Evolutionary conservation across 2,329 filamentous ascomycete species (phyloP), one percentile per base, ranked within the genome.

Genomic region (Fusarium sp.): DNA sequence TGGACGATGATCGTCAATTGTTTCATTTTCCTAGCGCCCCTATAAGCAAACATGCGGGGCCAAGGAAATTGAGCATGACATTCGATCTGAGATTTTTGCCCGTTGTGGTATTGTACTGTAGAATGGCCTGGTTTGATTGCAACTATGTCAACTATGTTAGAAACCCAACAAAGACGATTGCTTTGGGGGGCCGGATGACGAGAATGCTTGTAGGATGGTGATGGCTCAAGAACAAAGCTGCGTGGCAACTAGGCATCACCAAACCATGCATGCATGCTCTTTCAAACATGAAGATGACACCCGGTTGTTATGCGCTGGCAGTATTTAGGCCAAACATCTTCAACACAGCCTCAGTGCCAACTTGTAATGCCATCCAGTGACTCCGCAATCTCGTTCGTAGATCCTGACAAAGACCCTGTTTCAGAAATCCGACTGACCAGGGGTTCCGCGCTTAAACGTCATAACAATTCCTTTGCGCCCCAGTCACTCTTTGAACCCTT

Each of bases 361-460:
- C 66, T 62, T 65, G 53, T 55, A 62, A 61, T 70, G 58, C 48
- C 67, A 67, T 62, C 70, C 72, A 74, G 62, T 72, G 48, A 58
- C 58, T 66, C 64, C 57, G 57, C 59, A 62, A 62, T 48, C 54
- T 37, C 34, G 58, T 9, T 39, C 46, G 59, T 61, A 58, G 63
- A 72, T 73, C 69, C 66, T 43, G 62, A 67, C 70, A 69, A 62
- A 65, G 51, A 49, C 42, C 48, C 56, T 49, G 72, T 74, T 74
- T 74, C 72, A 74, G 59, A 63, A 67, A 28, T 25, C 48, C 52
- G 45, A 23, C 59, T 46, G 58, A 52, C 59, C 71, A 73, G 72
- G 71, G 72, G 70, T 71, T 52, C 62, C 72, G 73, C 72, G 73
- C 73, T 72, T 75, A 69, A 75, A 75, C 73, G 72, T 75, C 72